Percentiles rank a stretch among this genome's conserved stretches.
Conservation (phyloP, 257 asterid genomes). For the Salvia rosmarinus region DNA sequence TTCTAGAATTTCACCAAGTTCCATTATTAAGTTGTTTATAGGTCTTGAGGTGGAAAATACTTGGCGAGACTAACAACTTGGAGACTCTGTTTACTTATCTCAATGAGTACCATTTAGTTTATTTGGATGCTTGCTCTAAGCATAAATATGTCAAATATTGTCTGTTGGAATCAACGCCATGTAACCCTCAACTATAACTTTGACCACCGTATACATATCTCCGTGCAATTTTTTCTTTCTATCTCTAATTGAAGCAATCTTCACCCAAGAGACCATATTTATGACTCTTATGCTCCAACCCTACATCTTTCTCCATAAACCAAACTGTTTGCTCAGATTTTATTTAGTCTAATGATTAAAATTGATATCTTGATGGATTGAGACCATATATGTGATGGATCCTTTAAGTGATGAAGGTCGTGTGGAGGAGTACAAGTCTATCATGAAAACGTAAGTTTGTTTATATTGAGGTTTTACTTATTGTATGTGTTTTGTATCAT, state of each 20-base stretch:
- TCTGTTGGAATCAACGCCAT: not conserved
- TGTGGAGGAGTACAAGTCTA: no score
- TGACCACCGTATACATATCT: not conserved
- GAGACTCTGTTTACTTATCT: not conserved
- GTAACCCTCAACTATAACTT: slow-evolving; percentile 5
- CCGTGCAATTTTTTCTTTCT: slow-evolving; percentile 9
- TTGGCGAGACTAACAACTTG: not conserved
- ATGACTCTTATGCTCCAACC: slow-evolving; percentile 17
- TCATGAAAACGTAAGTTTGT: no score
- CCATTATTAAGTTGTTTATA: slow-evolving; percentile 4
- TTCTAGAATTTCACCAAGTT: slow-evolving; percentile 16
- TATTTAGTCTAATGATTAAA: slow-evolving; percentile 25
- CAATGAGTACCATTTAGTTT: not conserved
- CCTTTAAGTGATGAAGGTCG: no score
- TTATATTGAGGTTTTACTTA: no score
- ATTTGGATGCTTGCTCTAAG: not conserved
- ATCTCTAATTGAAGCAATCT: slow-evolving; percentile 15
- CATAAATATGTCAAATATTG: slow-evolving; percentile 9
- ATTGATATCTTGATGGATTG: slow-evolving; percentile 34
- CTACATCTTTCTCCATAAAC: slow-evolving; percentile 29
- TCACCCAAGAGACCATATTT: not conserved
- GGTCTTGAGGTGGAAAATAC: slow-evolving; percentile 20
- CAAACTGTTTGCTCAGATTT: slow-evolving; percentile 8
- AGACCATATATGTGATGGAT: no score
- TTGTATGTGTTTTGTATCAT: no score